Evolutionary conservation across 202 grass and related monocot genomes (phyloP), one percentile per base, ranked within the genome.

Genomic region (Eragrostis tef): DNA sequence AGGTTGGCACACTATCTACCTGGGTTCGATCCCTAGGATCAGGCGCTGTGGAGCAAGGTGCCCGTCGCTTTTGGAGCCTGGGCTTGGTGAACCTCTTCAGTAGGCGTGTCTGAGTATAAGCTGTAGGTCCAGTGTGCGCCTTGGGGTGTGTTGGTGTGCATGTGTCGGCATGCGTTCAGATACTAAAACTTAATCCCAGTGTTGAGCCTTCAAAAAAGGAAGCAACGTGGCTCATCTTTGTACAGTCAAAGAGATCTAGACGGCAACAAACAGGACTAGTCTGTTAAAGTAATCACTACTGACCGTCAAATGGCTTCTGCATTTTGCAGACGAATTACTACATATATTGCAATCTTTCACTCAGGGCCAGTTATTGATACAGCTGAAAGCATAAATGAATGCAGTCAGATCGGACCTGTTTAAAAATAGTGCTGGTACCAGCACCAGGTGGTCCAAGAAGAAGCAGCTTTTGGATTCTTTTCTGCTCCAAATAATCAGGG

Each of bases 401-500:
- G 26, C 52, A 78, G 84, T 77, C 66, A 12, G 7, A 73, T 57
- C 45, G 54, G 0, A 95, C 96, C 90, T 99, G 96, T 80, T 99
- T 98, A 78, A 98, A 98, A 73, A 98, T 91, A 62, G 96, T 93
- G 89, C 96, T 93, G 53, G 92, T 95, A 57, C 96, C 92, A 85
- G 96, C 91, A 70, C 92, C 85, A 80, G 83, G 80, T 52, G 83
- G 89, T 64, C 96, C 96, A 82, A 98, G 90, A 69, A 98, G 82
- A 3, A 98, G 82, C 21, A 95, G 83, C 57, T 95, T 98, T 81
- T 98, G 92, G 71, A 93, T 89, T 74, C 96, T 86, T 83, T 94
- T 98, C 72, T 95, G 92, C 61, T 95, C 96, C 31, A 95, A 86
- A 71, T 98, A 98, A 83, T 91, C 88, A 84, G 88, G 95, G 6